A percentile compares a stretch with the other conserved stretches of the same genome.
Conservation (phyloP, 805 yeast species). For the Isabelozyma rhagii region DNA sequence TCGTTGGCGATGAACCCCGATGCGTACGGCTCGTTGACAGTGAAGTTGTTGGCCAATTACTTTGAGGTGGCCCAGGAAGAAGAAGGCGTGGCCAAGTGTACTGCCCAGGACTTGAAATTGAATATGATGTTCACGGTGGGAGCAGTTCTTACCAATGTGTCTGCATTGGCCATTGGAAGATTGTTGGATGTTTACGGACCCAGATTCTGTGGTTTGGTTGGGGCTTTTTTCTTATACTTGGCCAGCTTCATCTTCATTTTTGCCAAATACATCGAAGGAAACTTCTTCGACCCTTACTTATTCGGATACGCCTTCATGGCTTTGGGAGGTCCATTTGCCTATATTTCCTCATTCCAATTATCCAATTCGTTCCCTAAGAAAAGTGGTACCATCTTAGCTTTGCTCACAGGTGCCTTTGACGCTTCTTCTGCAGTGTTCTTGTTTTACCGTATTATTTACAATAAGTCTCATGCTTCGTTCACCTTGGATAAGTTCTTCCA, state of each 20-base stretch:
- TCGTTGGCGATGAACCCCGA: conserved; percentile 4
- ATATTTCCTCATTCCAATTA: conserved; percentile 54
- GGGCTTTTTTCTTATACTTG: conserved; percentile 43
- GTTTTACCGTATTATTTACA: conserved; percentile 42
- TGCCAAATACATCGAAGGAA: conserved; percentile 22
- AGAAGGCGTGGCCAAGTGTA: conserved; percentile 41
- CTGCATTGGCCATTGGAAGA: conserved; percentile 50
- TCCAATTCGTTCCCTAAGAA: conserved; percentile 54
- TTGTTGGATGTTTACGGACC: conserved; percentile 52
- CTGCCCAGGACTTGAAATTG: conserved; percentile 51
- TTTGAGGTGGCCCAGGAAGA: conserved; percentile 7
- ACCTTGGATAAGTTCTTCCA: conserved; percentile 43
- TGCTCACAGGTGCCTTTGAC: conserved; percentile 88
- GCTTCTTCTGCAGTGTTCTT: conserved; percentile 84
- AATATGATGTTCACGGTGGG: conserved; percentile 59
- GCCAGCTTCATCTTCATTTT: conserved; percentile 47
- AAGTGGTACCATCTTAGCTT: conserved; percentile 51
- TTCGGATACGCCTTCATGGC: conserved; percentile 53
- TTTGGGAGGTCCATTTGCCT: conserved; percentile 57
- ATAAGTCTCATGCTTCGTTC: conserved; percentile 28
- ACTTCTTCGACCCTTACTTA: conserved; percentile 47
- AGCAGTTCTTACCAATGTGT: conserved; percentile 53
- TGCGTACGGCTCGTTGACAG: conserved; percentile 8
- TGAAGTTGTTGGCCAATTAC: conserved; percentile 5
- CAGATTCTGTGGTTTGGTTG: conserved; percentile 49